Evolutionary conservation across 345 rosid species (phyloP), one percentile per base, ranked within the genome.

Genomic region (Tarenaya hassleriana): DNA sequence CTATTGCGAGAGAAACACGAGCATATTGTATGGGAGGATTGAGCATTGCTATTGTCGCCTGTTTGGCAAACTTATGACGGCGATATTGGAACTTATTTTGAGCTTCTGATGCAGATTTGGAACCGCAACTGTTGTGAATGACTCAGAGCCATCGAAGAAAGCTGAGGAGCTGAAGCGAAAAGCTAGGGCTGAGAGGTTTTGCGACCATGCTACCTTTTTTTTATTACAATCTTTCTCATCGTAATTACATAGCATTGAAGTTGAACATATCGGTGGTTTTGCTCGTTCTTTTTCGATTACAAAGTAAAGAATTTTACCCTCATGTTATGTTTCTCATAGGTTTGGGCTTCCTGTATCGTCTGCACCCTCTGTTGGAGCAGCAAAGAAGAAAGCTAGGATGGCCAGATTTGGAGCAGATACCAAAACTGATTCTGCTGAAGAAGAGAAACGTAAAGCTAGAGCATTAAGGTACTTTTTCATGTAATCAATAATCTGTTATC

Each of bases 101-200:
- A 2, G 21, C 52, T 41, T 4, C 50, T 42, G 38, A 38, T 62
- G 44, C 58, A 88, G 96, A 90, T 92, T 92, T 68, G 96, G 96
- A 42, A 73, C 88, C 52, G 73, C 52, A 12, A 43, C 73, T 8
- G 50, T 58, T 4, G 35, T 43, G 19, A 64, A 68, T 33, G 79
- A 49, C 17, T 61, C 83, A 16, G 91, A 66, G 12, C 71, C 46
- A 43, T 37, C 67, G 48, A 83, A 80, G 62, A 77, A 75, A 45
- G 69, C 86, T 0, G 98, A 88, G 73, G 91, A 81, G 50, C 54
- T 76, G 66, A 92, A 88, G 75, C 85, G 94, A 67, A 92, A 83
- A 68, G 90, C 95, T 56, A 73, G 98, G 68, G 95, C 94, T 53
- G 96, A 88, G 73, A 88, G 98, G 98, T 92, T 47, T 37, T 34